A percentile compares a stretch with the other conserved stretches of the same genome.
phyloP scores from a whole-genome alignment of 2,329 filamentous ascomycete genomes.

The Colletotrichum eleusines region DNA sequence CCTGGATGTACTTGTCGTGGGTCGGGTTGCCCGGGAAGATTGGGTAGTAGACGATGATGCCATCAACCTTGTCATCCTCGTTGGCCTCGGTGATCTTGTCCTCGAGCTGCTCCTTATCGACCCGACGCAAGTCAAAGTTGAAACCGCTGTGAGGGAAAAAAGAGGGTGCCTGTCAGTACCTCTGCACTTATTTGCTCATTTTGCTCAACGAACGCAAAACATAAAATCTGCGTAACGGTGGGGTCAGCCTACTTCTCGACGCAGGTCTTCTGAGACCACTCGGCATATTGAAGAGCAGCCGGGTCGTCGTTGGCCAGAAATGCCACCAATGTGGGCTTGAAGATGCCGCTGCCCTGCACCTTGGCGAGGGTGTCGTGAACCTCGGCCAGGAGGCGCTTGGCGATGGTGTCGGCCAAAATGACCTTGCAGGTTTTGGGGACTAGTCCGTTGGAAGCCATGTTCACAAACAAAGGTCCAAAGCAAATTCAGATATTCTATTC shows the following conservation, averaged over 20 bases:
- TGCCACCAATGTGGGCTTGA: conserved; percentile 83
- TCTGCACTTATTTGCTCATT: conserved; percentile 29
- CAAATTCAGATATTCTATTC: neutral
- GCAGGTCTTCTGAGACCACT: conserved; percentile 97
- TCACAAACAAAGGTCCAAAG: neutral
- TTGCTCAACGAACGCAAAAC: conserved; percentile 4
- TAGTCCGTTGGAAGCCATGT: conserved; percentile 57
- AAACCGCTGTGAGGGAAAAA: conserved; percentile 74
- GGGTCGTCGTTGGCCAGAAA: conserved; percentile 94
- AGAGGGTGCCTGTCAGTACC: conserved; percentile 35
- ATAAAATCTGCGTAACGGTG: neutral
- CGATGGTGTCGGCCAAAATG: conserved; percentile 87
- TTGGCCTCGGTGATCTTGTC: conserved; percentile 90
- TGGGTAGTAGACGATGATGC: conserved; percentile 97
- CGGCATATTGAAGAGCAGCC: conserved; percentile 91
- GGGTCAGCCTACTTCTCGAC: conserved; percentile 83
- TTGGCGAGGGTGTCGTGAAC: conserved; percentile 80
- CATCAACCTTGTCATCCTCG: conserved; percentile 80
- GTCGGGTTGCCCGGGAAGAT: conserved; percentile 85
- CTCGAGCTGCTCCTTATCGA: conserved; percentile 90
- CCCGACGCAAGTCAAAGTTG: conserved; percentile 84
- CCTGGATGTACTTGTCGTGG: conserved; percentile 95
- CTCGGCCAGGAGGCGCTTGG: conserved; percentile 83
- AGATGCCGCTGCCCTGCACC: conserved; percentile 67
- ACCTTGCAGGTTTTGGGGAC: conserved; percentile 87